These are phyloP conservation scores for Austroboletus olivaceoglutinosus DNA, from an alignment of 1,284 basidiomycete genomes.

Conservation along the genomic window DNA sequence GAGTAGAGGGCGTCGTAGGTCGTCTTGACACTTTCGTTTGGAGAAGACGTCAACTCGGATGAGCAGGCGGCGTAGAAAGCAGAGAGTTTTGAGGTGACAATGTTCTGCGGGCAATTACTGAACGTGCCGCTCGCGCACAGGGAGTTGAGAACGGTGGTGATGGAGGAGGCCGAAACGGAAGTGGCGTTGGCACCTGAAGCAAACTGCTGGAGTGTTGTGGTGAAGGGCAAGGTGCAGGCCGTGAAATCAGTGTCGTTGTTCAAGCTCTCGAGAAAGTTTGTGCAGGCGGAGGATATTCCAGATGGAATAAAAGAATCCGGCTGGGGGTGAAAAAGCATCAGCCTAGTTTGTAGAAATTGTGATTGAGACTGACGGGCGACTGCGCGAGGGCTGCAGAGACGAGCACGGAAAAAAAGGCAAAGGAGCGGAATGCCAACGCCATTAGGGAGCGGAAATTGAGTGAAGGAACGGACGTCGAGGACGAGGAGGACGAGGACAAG, in stretches of 20 bases:
- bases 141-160: constrained; percentile 52
- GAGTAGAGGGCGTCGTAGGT: constrained; percentile 81
- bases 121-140: constrained; percentile 54
- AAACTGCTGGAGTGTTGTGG: constrained; percentile 60
- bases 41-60: constrained; percentile 58
- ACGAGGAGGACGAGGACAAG: constrained; percentile 1
- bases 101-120: constrained; percentile 53
- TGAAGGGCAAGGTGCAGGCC: constrained; percentile 65
- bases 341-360: accelerated
- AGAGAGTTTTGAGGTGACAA: constrained; percentile 61
- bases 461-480: constrained; percentile 21
- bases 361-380: constrained; percentile 10
- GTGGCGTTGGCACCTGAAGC: constrained; percentile 46
- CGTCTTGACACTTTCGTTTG: constrained; percentile 49
- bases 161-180: constrained; percentile 41
- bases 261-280: constrained; percentile 57
- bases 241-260: constrained; percentile 59
- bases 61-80: constrained; percentile 70
- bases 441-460: constrained; percentile 12
- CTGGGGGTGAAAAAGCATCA: constrained; percentile 23
- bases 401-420: constrained; percentile 23
- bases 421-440: constrained; percentile 28
- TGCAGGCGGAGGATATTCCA: constrained; percentile 59
- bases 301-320: constrained; percentile 58
- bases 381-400: constrained; percentile 20